phyloP scores from a whole-genome alignment of 306 rosid genomes.

The Potentilla sterilis region DNA sequence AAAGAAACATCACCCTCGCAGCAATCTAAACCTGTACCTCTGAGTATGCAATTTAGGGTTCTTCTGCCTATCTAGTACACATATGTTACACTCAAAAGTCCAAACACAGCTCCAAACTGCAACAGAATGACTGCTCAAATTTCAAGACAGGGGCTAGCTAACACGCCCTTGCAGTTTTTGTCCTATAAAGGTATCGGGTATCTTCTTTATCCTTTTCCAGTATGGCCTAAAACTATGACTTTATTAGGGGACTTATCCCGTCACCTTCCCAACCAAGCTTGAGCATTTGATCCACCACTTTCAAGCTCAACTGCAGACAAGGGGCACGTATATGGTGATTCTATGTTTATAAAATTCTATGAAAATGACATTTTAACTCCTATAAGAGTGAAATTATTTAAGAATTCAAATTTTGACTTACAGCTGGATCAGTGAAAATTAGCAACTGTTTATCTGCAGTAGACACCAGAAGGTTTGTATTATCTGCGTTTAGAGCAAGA shows the following conservation, averaged over 20 bases:
- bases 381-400: not conserved
- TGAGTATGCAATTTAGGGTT: slow-evolving; percentile 18
- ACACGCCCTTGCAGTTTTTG: slow-evolving; percentile 26
- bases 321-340: slow-evolving; percentile 5
- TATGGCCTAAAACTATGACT: slow-evolving; percentile 50
- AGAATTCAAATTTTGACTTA: slow-evolving; percentile 44
- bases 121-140: slow-evolving; percentile 27
- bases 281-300: slow-evolving; percentile 95
- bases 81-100: slow-evolving; percentile 45
- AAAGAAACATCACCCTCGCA: slow-evolving; percentile 27
- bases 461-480: slow-evolving; percentile 88
- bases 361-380: not conserved
- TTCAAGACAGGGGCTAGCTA: slow-evolving; percentile 29
- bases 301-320: slow-evolving; percentile 91
- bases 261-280: slow-evolving; percentile 99
- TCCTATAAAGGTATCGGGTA: slow-evolving; percentile 35
- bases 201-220: slow-evolving; percentile 24
- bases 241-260: slow-evolving; percentile 66
- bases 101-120: slow-evolving; percentile 23
- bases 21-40: slow-evolving; percentile 46
- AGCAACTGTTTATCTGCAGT: slow-evolving; percentile 79
- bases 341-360: not conserved
- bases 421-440: slow-evolving; percentile 90
- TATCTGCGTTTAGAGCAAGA: slow-evolving; percentile 78
- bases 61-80: slow-evolving; percentile 38